Base-by-base conservation (phyloP, 768 basidiomycete genomes). In the Leccinum variicolor region DNA sequence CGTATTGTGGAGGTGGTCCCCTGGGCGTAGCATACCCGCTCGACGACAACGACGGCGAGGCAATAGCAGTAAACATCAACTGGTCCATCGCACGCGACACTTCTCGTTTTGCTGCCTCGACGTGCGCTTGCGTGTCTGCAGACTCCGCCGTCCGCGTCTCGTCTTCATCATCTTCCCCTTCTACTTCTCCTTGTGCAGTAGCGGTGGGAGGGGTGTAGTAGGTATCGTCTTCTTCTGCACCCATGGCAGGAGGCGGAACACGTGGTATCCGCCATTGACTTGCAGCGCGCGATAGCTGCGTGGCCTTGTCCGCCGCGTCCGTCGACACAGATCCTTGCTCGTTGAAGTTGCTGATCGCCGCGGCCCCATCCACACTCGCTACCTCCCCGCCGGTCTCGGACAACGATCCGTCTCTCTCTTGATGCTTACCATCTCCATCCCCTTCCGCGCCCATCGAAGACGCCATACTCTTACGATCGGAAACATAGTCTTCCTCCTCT, bases 81-180 rank as follows among this genome's bases (percentile, higher is more conserved):
- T 82, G 76, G 55, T 87, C 84, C 50, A 89, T 63, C 65, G 89
- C 89, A 13, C 82, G 79, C 13, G 80, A 80, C 1, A 91, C 78
- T 67, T 87, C 87, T 17, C 83, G 79, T 5, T 87, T 87, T 26
- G 85, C 87, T 17, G 87, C 89, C 1, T 81, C 83, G 62, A 86
- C 83, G 28, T 82, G 76, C n/a, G 75, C 76, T 3, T 69, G 73
- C 61, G 87, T 85, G 11, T 85, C 81, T 8, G 79, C 76, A 4
- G 55, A 58, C 55, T 66, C 64, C 6, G 58, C 62, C 13, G 57
- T 62, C n/a, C 41, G 52, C 21, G n/a, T 31, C 31, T 79, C 65
- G 0, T 78, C 64, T 0, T 79, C 66, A 0, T 78, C 64, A 0
- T 33, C 31, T 33, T 33, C 31, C 7, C 15, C 34, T 34, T 34